Base-by-base conservation (phyloP, 768 basidiomycete genomes). In the Pulveroboletus sp. region DNA sequence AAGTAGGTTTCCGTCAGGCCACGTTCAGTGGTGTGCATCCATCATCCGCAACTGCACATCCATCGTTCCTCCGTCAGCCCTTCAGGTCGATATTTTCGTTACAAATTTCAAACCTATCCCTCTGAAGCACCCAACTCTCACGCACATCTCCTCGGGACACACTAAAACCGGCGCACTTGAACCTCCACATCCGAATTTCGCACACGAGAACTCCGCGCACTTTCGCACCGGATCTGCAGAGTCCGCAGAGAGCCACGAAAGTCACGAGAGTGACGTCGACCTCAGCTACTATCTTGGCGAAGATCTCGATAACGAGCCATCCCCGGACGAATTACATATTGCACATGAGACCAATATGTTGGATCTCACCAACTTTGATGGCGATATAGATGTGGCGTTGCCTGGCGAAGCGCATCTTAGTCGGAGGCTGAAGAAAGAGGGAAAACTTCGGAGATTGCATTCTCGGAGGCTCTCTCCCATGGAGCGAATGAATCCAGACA, bases 361-460 rank as follows among this genome's bases (percentile, higher is more conserved):
- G 5, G 85, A 90, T 54, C 67, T 85, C 50, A 87, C 87, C 5
- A 84, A 88, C 58, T 91, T 88, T 59, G 85, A 90, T 51, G 87
- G 87, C 21, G 88, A 91, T 52, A 72, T 83, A 36, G 80, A 86
- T 50, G 69, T 76, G 13, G 67, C 71, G 14, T 64, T 80, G 17
- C 80, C 80, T 2, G 83, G 78, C 8, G 87, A 89, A 56, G 69
- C 61, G 9, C 64, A 69, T 50, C 68, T 90, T 21, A 82, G 75
- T 43, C 62, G 68, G 24, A 67, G 65, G 25, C 66, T 90, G 27
- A 75, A 74, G 62, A 79, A 80, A 60, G 79, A 83, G 59, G 87
- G 87, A 13, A 79, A 75, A 56, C 52, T 79, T n/a, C 72, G 80
- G 8, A 74, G 87, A 34, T 71, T 75, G 14, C 65, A 67, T 42